phyloP scores from a whole-genome alignment of 2,329 filamentous ascomycete genomes.

The Fonsecaea multimorphosa region DNA sequence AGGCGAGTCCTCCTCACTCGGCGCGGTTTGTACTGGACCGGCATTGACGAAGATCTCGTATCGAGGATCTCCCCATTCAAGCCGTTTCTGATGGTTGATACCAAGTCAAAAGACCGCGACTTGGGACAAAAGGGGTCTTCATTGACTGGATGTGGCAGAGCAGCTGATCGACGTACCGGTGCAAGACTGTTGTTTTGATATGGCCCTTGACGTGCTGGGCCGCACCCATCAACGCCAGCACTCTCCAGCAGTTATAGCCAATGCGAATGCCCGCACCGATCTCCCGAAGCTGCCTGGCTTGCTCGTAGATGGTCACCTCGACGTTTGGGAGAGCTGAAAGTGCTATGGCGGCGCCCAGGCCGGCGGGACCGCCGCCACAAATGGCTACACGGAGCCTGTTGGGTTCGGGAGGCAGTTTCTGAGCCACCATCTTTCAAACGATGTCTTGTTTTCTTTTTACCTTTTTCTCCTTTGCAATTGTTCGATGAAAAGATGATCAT shows the following conservation, averaged over 20 bases:
- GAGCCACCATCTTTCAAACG: background rate
- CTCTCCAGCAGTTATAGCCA: constrained; percentile 55
- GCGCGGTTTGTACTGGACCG: constrained; percentile 37
- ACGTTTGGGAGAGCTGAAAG: constrained; percentile 49
- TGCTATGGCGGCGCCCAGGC: constrained; percentile 55
- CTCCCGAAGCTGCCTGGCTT: constrained; percentile 54
- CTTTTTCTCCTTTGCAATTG: background rate
- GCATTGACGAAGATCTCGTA: constrained; percentile 24
- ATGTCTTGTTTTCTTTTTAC: too few species aligned
- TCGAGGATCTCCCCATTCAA: constrained; percentile 42
- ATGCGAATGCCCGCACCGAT: constrained; percentile 58
- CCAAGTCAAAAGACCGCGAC: too few species aligned
- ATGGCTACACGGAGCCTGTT: constrained; percentile 44
- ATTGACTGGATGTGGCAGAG: background rate
- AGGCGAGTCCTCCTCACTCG: constrained; percentile 48
- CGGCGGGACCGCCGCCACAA: constrained; percentile 49
- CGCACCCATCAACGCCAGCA: constrained; percentile 55
- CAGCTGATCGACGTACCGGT: constrained; percentile 40
- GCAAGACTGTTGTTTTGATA: constrained; percentile 42
- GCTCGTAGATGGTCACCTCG: constrained; percentile 54
- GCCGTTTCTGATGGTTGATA: constrained; percentile 43
- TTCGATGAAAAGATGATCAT: background rate
- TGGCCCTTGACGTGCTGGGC: constrained; percentile 49
- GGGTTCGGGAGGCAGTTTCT: background rate
- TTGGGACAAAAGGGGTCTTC: background rate